These are phyloP conservation scores for Globisporangium parvum DNA, from an alignment of 352 stramenopile genomes.

Conservation along the genomic window DNA sequence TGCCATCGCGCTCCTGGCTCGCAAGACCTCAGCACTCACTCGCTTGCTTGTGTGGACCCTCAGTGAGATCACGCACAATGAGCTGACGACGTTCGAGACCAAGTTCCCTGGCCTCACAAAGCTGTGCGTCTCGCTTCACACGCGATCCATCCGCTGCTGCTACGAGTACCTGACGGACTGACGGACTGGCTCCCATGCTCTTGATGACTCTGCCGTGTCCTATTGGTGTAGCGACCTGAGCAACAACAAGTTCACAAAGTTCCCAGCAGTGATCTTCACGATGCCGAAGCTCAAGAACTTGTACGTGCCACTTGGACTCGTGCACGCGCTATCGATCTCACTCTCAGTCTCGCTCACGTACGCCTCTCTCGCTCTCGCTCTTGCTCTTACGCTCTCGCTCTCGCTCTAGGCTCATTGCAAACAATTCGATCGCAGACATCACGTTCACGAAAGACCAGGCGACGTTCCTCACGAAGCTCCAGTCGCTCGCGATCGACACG, in stretches of 20 bases:
- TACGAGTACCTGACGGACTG: neutral
- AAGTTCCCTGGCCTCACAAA: conserved; percentile 1
- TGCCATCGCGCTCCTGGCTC: neutral
- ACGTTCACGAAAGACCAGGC: conserved; percentile 6
- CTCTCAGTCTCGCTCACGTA: neutral
- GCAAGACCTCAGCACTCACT: neutral
- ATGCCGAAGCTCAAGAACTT: conserved; percentile 3
- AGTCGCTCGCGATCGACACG: conserved; percentile 1
- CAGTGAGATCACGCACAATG: neutral
- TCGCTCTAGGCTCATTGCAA: neutral
- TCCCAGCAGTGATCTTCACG: conserved; percentile 7
- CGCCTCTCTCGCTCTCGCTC: neutral
- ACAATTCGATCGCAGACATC: conserved; percentile 4
- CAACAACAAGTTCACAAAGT: conserved; percentile 3
- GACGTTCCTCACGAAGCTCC: conserved; percentile 5
- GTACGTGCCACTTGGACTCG: neutral
- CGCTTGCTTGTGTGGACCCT: neutral
- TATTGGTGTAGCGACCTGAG: neutral
- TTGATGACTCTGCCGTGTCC: neutral
- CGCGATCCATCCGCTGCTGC: neutral
- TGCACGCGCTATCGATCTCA: neutral
- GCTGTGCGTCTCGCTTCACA: neutral
- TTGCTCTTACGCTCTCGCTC: too few species aligned
- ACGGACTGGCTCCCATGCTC: too few species aligned
- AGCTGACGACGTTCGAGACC: conserved; percentile 3